Evolutionary conservation across 2,329 filamentous ascomycete genomes (phyloP), one percentile per base, ranked within the genome.

Genomic region (Aaosphaeria pasadenensis): DNA sequence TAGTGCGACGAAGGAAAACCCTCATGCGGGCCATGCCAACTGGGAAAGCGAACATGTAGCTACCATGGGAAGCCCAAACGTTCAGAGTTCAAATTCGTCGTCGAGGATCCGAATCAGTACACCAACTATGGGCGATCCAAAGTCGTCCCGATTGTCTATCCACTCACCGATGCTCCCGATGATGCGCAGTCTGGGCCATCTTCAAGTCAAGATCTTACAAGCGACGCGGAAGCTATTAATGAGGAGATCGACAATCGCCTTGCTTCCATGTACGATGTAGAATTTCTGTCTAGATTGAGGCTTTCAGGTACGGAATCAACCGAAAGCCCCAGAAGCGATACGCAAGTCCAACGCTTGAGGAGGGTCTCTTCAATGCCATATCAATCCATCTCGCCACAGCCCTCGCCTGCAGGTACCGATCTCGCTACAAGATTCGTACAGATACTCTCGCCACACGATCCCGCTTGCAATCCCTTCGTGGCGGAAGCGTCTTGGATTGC

Each of bases 1-100:
- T 36, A 53, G 48, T 53, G 51, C 39, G 48, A 51, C 32, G 51
- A 53, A 36, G 36, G 42, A 13, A 45, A 51, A 11, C 51, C 51
- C 4, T 42, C 33, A 43, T 53, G 51, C 41, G 38, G 45, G 9
- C 32, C 46, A 29, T 53, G 51, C 38, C 9, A 13, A 4, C 48
- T 43, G 36, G 44, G 41, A 39, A 40, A 49, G 29, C 45, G 48
- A 7, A 11, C 43, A 11, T 53, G 51, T 32, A 33, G 40, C 17
- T 53, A 53, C 17, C 3, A 24, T 24, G 17, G 17, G 17, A 24
- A 24, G 17, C 17, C 17, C 17, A 24, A 24, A 24, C 17, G 17
- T 39, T 43, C 48, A 13, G 51, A 51, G 31, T 48, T 45, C 7
- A 46, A 46, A 38, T 6, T 44, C 7, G 41, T 46, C 7, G 46